Conservation (phyloP, 2,329 filamentous ascomycete genomes). For the Ilyonectria robusta region DNA sequence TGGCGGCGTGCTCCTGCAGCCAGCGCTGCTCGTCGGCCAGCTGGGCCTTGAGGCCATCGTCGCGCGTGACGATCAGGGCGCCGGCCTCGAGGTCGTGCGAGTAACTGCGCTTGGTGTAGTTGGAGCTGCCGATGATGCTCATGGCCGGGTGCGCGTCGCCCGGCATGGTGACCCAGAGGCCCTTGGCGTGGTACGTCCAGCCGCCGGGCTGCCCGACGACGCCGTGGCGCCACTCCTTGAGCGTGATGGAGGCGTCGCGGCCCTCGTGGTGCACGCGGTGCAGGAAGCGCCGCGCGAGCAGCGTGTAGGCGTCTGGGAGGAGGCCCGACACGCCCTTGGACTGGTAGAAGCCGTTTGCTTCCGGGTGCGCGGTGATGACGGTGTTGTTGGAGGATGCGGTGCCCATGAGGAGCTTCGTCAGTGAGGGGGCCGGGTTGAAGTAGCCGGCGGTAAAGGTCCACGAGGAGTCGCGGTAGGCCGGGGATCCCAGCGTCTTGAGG, state of each 20-base stretch:
- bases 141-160: constrained; percentile 77
- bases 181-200: constrained; percentile 99
- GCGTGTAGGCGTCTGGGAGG: constrained; percentile 91
- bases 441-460: constrained; percentile 99
- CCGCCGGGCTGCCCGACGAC: constrained; percentile 84
- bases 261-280: constrained; percentile 65
- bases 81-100: constrained; percentile 92
- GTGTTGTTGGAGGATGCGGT: constrained; percentile 80
- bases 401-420: constrained; percentile 83
- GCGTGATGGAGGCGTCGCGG: constrained; percentile 70
- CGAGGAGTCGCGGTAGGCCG: constrained; percentile 76
- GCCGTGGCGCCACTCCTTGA: constrained; percentile 91
- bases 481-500: constrained; percentile 75
- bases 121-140: constrained; percentile 90
- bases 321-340: constrained; percentile 91
- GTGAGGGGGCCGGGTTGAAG: constrained; percentile 93
- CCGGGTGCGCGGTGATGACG: constrained; percentile 91
- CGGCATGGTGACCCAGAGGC: constrained; percentile 88
- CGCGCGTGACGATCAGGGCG: constrained; percentile 85
- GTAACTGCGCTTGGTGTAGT: constrained; percentile 96
- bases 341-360: constrained; percentile 95
- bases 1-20: constrained; percentile 80
- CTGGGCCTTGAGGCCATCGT: constrained; percentile 78
- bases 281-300: constrained; percentile 87
- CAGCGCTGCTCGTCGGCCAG: constrained; percentile 86